These are phyloP conservation scores for Sophora flavescens DNA, from an alignment of 306 rosid genomes.

Conservation along the genomic window DNA sequence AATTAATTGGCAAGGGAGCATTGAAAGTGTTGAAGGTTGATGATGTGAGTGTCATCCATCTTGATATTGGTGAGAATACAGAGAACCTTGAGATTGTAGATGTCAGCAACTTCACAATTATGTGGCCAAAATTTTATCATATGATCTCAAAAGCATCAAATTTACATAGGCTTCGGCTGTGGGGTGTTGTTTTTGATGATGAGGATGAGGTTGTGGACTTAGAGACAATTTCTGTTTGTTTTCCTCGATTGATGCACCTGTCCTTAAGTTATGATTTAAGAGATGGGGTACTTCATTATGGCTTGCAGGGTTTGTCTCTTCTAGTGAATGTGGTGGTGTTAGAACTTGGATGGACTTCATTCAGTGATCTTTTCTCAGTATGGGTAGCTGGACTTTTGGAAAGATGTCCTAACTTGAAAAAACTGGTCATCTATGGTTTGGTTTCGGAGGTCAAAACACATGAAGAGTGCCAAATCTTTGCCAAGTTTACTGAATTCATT, in stretches of 20 bases:
- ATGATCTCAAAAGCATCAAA: constrained; percentile 79
- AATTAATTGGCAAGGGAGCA: constrained; percentile 67
- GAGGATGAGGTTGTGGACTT: constrained; percentile 77
- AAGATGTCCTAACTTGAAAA: constrained; percentile 78
- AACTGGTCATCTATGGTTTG: constrained; percentile 67
- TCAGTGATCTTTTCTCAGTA: constrained; percentile 73
- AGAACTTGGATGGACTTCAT: constrained; percentile 85
- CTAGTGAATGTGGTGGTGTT: constrained; percentile 70
- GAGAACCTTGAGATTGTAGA: constrained; percentile 84
- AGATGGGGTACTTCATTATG: constrained; percentile 64
- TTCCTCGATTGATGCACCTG: constrained; percentile 67
- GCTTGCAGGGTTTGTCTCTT: constrained; percentile 72
- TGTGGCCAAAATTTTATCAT: constrained; percentile 79
- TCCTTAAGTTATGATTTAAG: constrained; percentile 70
- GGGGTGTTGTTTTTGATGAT: constrained; percentile 73
- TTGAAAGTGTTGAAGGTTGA: constrained; percentile 70
- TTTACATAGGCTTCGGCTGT: constrained; percentile 66
- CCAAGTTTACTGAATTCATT: constrained; percentile 68
- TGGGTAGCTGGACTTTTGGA: constrained; percentile 81
- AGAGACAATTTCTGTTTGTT: constrained; percentile 67
- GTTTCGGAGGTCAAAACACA: constrained; percentile 71
- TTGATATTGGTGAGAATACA: constrained; percentile 72
- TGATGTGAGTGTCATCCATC: constrained; percentile 73
- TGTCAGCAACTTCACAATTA: constrained; percentile 71
- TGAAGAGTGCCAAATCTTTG: constrained; percentile 69